Percentiles rank a stretch among this genome's conserved stretches.
These are phyloP conservation scores for Chlamydomonas schloesseri DNA, from an alignment of 139 green algal species.

Conservation along the genomic window DNA sequence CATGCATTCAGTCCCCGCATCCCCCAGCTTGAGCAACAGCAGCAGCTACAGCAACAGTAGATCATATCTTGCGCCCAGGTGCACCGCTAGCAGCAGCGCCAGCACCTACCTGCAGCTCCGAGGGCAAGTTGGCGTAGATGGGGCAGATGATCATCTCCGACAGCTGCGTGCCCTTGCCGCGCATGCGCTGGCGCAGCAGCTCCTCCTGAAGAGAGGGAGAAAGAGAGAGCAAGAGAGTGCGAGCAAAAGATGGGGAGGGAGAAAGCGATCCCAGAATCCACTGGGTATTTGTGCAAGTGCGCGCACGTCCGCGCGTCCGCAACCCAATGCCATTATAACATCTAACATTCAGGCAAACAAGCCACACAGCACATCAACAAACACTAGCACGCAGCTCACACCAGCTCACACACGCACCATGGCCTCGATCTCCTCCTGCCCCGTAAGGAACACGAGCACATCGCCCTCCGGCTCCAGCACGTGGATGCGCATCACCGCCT, in stretches of 20 bases:
- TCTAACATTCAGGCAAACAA: too few relatives aligned
- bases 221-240: background rate
- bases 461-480: constrained; percentile 82
- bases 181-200: constrained; percentile 89
- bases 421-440: constrained; percentile 97
- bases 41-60: too few relatives aligned
- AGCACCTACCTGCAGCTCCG: constrained; percentile 93
- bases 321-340: too few relatives aligned
- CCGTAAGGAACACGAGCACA: constrained; percentile 97
- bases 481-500: constrained; percentile 91
- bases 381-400: background rate
- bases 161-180: constrained; percentile 87
- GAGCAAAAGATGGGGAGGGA: too few relatives aligned
- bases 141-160: constrained; percentile 96
- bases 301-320: too few relatives aligned
- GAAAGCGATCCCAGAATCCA: too few relatives aligned
- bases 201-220: constrained; percentile 78
- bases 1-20: too few relatives aligned
- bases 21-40: too few relatives aligned
- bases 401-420: background rate
- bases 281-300: too few relatives aligned
- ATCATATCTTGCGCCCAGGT: too few relatives aligned
- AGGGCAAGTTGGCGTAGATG: constrained; percentile 98
- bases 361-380: too few relatives aligned
- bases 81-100: too few relatives aligned